Evolutionary conservation across 176 grass and related monocot species (phyloP).

Genomic region (Dactylis glomerata): DNA sequence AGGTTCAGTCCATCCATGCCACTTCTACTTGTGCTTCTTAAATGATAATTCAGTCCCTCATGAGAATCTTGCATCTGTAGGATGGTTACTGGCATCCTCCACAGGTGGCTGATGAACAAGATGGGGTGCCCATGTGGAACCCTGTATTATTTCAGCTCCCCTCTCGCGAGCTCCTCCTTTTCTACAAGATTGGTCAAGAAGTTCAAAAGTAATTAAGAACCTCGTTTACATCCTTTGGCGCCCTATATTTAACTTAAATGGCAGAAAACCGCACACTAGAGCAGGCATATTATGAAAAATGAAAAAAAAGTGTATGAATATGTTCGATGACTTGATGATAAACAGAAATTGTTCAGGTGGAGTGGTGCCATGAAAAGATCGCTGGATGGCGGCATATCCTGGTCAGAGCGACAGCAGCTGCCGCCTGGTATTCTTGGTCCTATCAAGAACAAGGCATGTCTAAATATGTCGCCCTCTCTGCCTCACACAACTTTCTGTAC

Average conservation of each 20-base stretch:
- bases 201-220: conserved; percentile 82
- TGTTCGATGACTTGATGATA: background rate
- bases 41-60: background rate
- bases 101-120: conserved; percentile 68
- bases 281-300: background rate
- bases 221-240: background rate
- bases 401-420: conserved; percentile 82
- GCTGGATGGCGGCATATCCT: conserved; percentile 65
- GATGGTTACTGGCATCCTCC: conserved; percentile 73
- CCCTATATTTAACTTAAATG: background rate
- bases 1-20: conserved; percentile 31
- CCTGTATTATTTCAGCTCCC: conserved; percentile 94
- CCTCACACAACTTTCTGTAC: conserved; percentile 6
- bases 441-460: conserved; percentile 87
- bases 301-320: background rate
- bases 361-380: conserved; percentile 98
- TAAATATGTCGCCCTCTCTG: conserved; percentile 2
- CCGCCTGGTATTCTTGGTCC: conserved; percentile 95
- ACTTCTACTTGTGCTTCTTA: conserved; percentile 1
- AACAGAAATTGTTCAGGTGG: conserved; percentile 51
- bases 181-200: conserved; percentile 96
- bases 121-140: conserved; percentile 89
- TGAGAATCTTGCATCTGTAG: conserved; percentile 41
- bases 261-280: background rate
- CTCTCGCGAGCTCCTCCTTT: conserved; percentile 80